phyloP scores from a whole-genome alignment of 768 basidiomycete genomes.

The Boletus tylopilopsis region DNA sequence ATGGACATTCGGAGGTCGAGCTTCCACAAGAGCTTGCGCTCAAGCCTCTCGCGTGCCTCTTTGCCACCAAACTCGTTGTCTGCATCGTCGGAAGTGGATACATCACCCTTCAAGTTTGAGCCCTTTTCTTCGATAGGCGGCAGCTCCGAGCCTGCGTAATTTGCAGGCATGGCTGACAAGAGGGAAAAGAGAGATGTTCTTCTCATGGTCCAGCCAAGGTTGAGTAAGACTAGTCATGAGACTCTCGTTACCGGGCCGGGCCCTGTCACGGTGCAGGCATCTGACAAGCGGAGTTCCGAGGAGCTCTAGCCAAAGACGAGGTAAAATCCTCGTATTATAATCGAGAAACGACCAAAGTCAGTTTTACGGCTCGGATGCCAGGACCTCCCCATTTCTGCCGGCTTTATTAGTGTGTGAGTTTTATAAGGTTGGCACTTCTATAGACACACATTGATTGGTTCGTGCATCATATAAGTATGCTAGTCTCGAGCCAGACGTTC shows the following conservation, averaged over 20 bases:
- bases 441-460: too few relatives aligned
- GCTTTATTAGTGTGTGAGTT: too few relatives aligned
- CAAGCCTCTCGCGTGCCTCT: conserved; percentile 44
- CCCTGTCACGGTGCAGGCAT: too few relatives aligned
- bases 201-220: not conserved
- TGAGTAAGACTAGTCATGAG: not conserved
- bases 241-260: not conserved
- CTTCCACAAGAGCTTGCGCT: conserved; percentile 52
- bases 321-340: too few relatives aligned
- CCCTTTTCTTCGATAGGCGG: conserved; percentile 3
- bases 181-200: not conserved
- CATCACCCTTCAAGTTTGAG: not conserved
- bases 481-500: too few relatives aligned
- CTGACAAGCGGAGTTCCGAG: too few relatives aligned
- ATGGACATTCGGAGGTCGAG: conserved; percentile 56
- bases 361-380: too few relatives aligned
- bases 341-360: too few relatives aligned
- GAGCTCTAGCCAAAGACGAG: too few relatives aligned
- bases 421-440: too few relatives aligned
- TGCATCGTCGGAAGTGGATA: not conserved
- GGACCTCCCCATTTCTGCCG: too few relatives aligned
- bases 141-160: conserved; percentile 1
- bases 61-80: conserved; percentile 49
- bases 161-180: conserved; percentile 11
- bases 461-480: too few relatives aligned